Percentiles rank a stretch among this genome's conserved stretches.
phyloP scores from a whole-genome alignment of 495 filamentous ascomycete species.

The Aspergillus nidulans region DNA sequence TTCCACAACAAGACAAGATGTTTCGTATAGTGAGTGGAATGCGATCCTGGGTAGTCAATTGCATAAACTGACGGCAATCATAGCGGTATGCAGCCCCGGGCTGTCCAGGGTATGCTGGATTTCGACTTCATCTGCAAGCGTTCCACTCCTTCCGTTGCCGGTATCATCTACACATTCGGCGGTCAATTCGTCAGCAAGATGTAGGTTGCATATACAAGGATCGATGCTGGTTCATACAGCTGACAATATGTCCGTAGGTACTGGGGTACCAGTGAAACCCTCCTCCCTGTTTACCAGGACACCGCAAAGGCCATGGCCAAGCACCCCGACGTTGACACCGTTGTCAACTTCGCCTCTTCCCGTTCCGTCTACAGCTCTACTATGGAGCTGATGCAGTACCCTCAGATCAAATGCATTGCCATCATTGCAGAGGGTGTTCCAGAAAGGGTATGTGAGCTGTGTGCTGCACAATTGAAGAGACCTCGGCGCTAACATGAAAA shows the following conservation, averaged over 20 bases:
- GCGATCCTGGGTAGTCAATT: neutral
- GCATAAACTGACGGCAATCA: constrained; percentile 11
- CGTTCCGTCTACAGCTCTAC: constrained; percentile 97
- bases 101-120: constrained; percentile 99
- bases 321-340: constrained; percentile 93
- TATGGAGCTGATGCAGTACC: constrained; percentile 95
- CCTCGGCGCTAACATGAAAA: constrained; percentile 18
- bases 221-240: neutral
- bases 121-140: constrained; percentile 99
- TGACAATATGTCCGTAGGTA: constrained; percentile 49
- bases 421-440: constrained; percentile 99
- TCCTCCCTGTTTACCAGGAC: constrained; percentile 96
- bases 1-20: constrained; percentile 99
- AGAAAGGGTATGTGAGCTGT: constrained; percentile 70
- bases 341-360: constrained; percentile 99
- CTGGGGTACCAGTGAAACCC: constrained; percentile 99
- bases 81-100: constrained; percentile 90
- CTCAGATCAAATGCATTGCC: constrained; percentile 95
- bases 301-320: constrained; percentile 92
- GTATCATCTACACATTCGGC: constrained; percentile 99
- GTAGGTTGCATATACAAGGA: constrained; percentile 39
- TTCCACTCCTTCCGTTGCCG: constrained; percentile 89
- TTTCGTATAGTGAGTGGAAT: constrained; percentile 79
- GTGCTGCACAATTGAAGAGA: neutral
- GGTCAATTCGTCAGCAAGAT: constrained; percentile 99